These are phyloP conservation scores for Trametes polyzona DNA, from an alignment of 1,284 basidiomycete species.

Conservation along the genomic window DNA sequence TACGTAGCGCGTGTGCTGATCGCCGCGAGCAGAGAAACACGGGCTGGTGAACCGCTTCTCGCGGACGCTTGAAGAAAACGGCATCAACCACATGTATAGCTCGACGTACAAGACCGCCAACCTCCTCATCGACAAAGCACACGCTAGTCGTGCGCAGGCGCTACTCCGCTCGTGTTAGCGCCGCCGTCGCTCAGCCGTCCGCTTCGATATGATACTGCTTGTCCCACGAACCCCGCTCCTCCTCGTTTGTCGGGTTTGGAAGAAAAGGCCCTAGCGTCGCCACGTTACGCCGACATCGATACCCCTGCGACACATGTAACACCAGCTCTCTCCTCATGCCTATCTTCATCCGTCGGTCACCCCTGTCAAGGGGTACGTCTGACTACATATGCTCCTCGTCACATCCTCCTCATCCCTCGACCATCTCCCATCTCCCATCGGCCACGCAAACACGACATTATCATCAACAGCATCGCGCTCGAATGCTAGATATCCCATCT, in stretches of 20 bases:
- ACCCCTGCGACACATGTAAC: neutral
- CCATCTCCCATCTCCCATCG: neutral
- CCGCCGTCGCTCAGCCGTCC: too few species aligned
- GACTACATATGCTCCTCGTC: too few species aligned
- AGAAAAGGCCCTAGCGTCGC: neutral
- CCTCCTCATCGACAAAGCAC: conserved; percentile 57
- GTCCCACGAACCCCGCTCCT: neutral
- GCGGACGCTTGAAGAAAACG: conserved; percentile 66
- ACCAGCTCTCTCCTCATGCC: neutral
- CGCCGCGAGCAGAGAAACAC: conserved; percentile 57
- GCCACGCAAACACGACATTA: neutral
- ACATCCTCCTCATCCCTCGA: too few species aligned
- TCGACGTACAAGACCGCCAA: conserved; percentile 87
- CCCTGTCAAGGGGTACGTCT: too few species aligned
- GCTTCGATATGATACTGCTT: neutral
- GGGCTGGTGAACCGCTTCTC: conserved; percentile 81
- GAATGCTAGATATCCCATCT: neutral
- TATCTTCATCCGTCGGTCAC: neutral
- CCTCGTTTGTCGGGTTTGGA: neutral
- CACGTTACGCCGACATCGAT: neutral
- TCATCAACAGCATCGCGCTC: neutral
- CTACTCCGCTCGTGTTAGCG: conserved; percentile 34
- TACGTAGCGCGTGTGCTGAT: neutral
- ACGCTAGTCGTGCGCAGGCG: conserved; percentile 35
- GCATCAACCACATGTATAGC: conserved; percentile 84